These are phyloP conservation scores for grape (Vitis vinifera) DNA, from an alignment of 164 flowering plant species.

Conservation along the genomic window DNA sequence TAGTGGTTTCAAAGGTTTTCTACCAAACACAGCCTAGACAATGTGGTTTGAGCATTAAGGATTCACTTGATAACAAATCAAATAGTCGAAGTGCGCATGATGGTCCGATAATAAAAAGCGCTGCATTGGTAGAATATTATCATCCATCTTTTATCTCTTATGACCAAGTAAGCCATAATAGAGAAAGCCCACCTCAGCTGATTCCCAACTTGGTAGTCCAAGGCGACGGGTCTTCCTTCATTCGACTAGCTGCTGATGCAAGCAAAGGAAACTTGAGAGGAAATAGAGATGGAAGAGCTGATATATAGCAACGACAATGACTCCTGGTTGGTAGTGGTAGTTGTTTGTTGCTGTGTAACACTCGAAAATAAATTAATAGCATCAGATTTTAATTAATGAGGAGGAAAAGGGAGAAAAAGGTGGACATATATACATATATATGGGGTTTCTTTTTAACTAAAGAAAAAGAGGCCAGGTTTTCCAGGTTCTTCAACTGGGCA, in stretches of 20 bases:
- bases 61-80: slow-evolving; percentile 10
- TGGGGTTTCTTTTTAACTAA: too few relatives aligned
- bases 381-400: neutral
- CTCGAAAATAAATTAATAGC: slow-evolving; percentile 12
- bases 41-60: slow-evolving; percentile 43
- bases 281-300: slow-evolving; percentile 3
- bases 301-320: slow-evolving; percentile 5
- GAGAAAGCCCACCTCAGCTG: slow-evolving; percentile 48
- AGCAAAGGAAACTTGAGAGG: slow-evolving; percentile 41
- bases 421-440: neutral
- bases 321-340: slow-evolving; percentile 1
- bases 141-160: slow-evolving; percentile 25
- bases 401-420: neutral
- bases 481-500: too few relatives aligned
- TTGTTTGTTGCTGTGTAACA: slow-evolving; percentile 9
- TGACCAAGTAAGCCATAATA: slow-evolving; percentile 32
- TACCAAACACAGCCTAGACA: slow-evolving; percentile 96
- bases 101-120: slow-evolving; percentile 13
- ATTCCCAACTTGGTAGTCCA: slow-evolving; percentile 54
- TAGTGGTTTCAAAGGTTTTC: slow-evolving; percentile 89
- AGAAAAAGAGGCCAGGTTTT: too few relatives aligned
- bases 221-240: slow-evolving; percentile 59
- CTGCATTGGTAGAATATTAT: slow-evolving; percentile 40
- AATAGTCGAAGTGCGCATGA: slow-evolving; percentile 11
- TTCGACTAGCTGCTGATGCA: slow-evolving; percentile 38